phyloP scores from a whole-genome alignment of 257 asterid species.

The Gentiana macrophylla region DNA sequence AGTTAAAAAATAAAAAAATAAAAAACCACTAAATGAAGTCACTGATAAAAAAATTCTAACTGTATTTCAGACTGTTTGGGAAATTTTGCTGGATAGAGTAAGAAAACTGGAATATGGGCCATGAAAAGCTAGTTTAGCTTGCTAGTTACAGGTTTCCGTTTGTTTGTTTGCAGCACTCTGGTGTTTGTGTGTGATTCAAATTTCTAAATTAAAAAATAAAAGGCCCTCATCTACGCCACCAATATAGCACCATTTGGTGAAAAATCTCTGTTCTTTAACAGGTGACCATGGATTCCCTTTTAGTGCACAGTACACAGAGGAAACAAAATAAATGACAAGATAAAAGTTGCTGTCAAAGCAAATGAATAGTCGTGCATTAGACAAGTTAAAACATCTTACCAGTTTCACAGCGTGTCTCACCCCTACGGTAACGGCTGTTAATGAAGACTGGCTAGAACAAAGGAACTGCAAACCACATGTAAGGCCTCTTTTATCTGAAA shows the following conservation, averaged over 20 bases:
- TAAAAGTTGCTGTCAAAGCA: background rate
- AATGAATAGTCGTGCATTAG: background rate
- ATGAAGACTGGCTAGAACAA: conserved; percentile 60
- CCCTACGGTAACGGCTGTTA: conserved; percentile 56
- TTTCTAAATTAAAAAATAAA: background rate
- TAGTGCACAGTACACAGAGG: background rate
- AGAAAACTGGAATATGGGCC: background rate
- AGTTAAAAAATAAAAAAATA: no score
- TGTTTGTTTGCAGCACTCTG: no score
- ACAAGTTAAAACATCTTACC: conserved; percentile 34
- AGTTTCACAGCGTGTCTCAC: conserved; percentile 77
- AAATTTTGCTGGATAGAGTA: background rate
- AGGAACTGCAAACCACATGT: conserved; percentile 78
- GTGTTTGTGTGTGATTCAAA: no score
- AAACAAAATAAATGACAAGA: background rate
- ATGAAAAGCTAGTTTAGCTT: background rate
- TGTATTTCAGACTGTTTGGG: no score
- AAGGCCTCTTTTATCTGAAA: conserved; percentile 64
- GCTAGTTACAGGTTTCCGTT: no score
- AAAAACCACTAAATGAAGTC: background rate
- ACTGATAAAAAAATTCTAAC: background rate
- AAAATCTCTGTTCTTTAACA: background rate
- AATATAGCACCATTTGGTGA: background rate
- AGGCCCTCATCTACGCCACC: background rate
- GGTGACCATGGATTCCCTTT: background rate